Percentiles rank a stretch among this genome's conserved stretches.
These are phyloP conservation scores for Scutellaria minor DNA, from an alignment of 257 asterid genomes.

Conservation along the genomic window DNA sequence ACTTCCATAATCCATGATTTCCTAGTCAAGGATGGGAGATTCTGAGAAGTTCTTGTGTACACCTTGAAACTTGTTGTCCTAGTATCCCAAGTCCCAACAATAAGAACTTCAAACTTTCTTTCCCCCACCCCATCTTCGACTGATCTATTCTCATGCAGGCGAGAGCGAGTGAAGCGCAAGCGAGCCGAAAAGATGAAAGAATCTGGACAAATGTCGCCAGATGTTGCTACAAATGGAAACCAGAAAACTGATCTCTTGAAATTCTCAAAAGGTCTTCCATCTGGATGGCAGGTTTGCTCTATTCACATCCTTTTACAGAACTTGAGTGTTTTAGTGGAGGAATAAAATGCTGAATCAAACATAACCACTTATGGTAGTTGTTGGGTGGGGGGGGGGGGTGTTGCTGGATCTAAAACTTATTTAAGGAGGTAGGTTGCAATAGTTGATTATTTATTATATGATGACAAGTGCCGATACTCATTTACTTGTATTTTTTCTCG, in stretches of 20 bases:
- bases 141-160: constrained; percentile 58
- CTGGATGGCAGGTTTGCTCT: constrained; percentile 83
- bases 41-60: neutral
- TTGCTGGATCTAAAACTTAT: neutral
- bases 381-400: too few relatives aligned
- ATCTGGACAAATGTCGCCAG: constrained; percentile 45
- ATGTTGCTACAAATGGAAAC: constrained; percentile 43
- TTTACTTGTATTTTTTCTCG: neutral
- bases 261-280: constrained; percentile 80
- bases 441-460: neutral
- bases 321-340: constrained; percentile 10
- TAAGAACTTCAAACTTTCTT: neutral
- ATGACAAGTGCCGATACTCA: neutral
- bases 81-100: neutral
- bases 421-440: neutral
- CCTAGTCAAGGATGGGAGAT: neutral
- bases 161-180: constrained; percentile 93
- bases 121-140: constrained; percentile 18
- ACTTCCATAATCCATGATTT: too few relatives aligned
- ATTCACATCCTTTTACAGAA: constrained; percentile 9
- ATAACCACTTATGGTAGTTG: neutral
- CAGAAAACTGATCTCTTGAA: constrained; percentile 62
- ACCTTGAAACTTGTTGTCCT: too few relatives aligned
- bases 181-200: constrained; percentile 66
- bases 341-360: constrained; percentile 7